Evolutionary conservation across 2,329 filamentous ascomycete species (phyloP).

Genomic region (Pyrenochaeta sp.): DNA sequence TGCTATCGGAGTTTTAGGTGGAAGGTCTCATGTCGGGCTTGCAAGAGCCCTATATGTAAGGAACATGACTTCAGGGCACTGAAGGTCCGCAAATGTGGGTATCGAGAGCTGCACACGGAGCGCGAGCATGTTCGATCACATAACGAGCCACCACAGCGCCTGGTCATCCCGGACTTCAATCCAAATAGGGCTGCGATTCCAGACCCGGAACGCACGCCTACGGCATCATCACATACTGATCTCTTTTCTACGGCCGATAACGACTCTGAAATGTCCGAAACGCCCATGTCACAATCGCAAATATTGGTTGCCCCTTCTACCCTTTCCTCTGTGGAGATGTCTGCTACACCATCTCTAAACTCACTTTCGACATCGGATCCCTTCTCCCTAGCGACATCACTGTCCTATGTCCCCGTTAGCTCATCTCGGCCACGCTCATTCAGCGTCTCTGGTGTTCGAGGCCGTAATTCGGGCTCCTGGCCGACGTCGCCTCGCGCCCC

Average conservation of each 20-base stretch:
- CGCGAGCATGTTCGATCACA: constrained; percentile 50
- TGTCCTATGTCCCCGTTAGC: constrained; percentile 43
- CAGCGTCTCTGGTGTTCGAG: constrained; percentile 48
- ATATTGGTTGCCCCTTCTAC: constrained; percentile 35
- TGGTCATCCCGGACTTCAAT: constrained; percentile 50
- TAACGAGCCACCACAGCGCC: constrained; percentile 39
- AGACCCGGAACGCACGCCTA: constrained; percentile 35
- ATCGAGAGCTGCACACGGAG: constrained; percentile 62
- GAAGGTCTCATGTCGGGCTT: constrained; percentile 67
- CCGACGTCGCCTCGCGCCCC: constrained; percentile 33
- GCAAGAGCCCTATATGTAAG: constrained; percentile 65
- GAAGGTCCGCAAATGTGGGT: constrained; percentile 66
- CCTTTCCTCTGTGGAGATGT: constrained; percentile 39
- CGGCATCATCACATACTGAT: constrained; percentile 30
- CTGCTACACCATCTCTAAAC: constrained; percentile 35
- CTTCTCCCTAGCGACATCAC: constrained; percentile 29
- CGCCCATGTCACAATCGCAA: constrained; percentile 47
- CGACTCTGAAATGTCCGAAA: constrained; percentile 38
- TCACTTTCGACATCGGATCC: constrained; percentile 35
- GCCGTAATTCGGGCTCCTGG: constrained; percentile 41
- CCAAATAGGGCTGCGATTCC: constrained; percentile 33
- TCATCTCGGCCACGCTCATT: constrained; percentile 49
- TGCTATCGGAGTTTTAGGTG: constrained; percentile 66
- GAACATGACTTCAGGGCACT: constrained; percentile 67
- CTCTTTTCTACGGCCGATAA: constrained; percentile 32